Percentiles rank a stretch among this genome's conserved stretches.
Evolutionary conservation across 768 basidiomycete genomes (phyloP).

Genomic region (Tulasnella sp.): DNA sequence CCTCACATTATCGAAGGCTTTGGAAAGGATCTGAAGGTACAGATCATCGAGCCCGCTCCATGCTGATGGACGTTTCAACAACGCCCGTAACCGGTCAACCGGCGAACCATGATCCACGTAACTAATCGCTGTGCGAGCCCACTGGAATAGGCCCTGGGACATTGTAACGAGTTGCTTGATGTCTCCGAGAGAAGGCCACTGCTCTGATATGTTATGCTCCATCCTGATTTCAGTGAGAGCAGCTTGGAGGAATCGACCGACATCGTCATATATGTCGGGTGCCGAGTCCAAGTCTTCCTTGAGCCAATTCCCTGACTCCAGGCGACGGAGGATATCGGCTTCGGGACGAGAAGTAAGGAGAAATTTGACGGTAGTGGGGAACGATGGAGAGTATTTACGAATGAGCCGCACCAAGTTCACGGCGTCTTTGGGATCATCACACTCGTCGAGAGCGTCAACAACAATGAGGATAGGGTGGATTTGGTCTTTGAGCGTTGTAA

Average conservation of each 20-base stretch:
- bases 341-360: not conserved
- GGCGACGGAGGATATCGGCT: not conserved
- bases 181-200: not conserved
- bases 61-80: not conserved
- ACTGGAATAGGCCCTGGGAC: not conserved
- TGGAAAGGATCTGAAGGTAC: not conserved
- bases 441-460: not conserved
- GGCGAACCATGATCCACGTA: not conserved
- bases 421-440: not conserved
- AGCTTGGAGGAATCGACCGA: not conserved
- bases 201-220: not conserved
- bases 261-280: not conserved
- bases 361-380: not conserved
- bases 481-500: not conserved
- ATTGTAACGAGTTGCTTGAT: not conserved
- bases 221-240: not conserved
- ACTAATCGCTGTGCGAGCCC: not conserved
- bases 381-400: not conserved
- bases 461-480: not conserved
- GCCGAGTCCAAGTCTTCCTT: not conserved
- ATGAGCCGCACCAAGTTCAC: not conserved
- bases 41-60: not conserved
- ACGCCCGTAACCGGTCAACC: not conserved
- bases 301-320: not conserved
- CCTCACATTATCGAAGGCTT: not conserved